Base-by-base conservation (phyloP, 225 moss, liverwort and hornwort genomes). In the Straminergon stramineum region DNA sequence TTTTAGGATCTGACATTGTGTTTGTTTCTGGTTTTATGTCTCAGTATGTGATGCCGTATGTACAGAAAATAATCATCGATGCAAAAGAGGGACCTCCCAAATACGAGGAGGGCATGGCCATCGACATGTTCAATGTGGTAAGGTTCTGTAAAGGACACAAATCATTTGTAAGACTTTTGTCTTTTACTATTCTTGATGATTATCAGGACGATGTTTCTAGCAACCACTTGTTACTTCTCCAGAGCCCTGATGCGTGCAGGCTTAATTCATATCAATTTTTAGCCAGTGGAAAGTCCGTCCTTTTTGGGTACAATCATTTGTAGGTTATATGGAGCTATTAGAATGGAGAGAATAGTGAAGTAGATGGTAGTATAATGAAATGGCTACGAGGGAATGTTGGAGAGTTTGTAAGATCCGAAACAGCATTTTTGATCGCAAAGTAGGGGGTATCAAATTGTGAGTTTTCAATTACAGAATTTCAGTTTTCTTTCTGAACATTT, bases 31-130 rank as follows among this genome's bases (percentile, higher is more conserved):
- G 56, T 79, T 77, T 75, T 45, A 71, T 89, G 82, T 88, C 61
- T 84, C 96, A 99, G 98, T 95, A 90, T 90, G 90, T 97, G 85
- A 91, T 95, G 69, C 85, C 90, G 71, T 90, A 93, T 90, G 92
- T 99, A 62, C 94, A 93, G 86, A 95, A 95, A 93, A 89, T 97
- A 77, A 97, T 99, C 85, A 93, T 99, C 74, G 99, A 99, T 94
- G 99, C 94, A 79, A 99, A 99, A 95, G 96, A 92, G 68, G 99
- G 97, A 80, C 96, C 98, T 93, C 98, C 97, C 79, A 88, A 93
- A 52, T 96, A 94, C 83, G 95, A 95, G 82, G 91, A 96, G 86
- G 91, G 95, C 90, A 92, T 99, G 92, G 92, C 96, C 68, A 89
- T 91, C 86, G 96, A 96, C 85, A 91, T 97, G 55, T 92, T 96